phyloP scores from a whole-genome alignment of 805 yeast species.

The Schwanniomyces polymorphus region DNA sequence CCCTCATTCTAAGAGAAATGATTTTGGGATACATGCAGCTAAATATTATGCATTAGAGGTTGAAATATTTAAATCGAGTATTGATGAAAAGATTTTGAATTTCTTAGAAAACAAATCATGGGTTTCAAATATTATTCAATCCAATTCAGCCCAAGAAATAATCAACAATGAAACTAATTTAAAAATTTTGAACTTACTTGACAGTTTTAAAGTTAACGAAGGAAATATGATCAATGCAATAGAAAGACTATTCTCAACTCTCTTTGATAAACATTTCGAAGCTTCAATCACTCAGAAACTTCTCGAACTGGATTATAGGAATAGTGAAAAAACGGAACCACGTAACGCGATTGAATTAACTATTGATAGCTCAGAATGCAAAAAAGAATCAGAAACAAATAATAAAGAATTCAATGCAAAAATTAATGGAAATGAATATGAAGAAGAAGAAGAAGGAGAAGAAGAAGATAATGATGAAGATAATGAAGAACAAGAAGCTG shows the following conservation, averaged over 20 bases:
- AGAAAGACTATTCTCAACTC: slow-evolving; percentile 4
- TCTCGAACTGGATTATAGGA: neutral
- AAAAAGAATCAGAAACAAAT: neutral
- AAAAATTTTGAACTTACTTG: slow-evolving; percentile 7
- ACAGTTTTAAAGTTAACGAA: slow-evolving; percentile 7
- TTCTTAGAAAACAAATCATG: slow-evolving; percentile 21
- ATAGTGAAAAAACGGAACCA: neutral
- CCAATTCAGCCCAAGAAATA: slow-evolving; percentile 3
- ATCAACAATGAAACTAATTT: slow-evolving; percentile 8
- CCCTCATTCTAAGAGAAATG: slow-evolving; percentile 55
- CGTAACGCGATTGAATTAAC: neutral
- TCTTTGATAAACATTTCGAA: slow-evolving; percentile 9
- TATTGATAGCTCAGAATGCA: neutral
- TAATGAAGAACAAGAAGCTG: slow-evolving; percentile 10
- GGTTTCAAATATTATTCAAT: slow-evolving; percentile 14
- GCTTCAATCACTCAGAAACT: slow-evolving; percentile 2
- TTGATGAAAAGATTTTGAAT: slow-evolving; percentile 41
- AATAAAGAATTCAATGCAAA: neutral
- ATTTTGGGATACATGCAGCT: slow-evolving; percentile 70
- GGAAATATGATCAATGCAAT: slow-evolving; percentile 3
- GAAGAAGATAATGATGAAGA: slow-evolving; percentile 2
- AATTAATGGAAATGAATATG: neutral
- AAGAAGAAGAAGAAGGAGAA: neutral
- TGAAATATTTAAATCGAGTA: slow-evolving; percentile 52
- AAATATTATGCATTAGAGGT: slow-evolving; percentile 68